Conservation (phyloP, 2,329 filamentous ascomycete species). For the Epichloe sibirici region DNA sequence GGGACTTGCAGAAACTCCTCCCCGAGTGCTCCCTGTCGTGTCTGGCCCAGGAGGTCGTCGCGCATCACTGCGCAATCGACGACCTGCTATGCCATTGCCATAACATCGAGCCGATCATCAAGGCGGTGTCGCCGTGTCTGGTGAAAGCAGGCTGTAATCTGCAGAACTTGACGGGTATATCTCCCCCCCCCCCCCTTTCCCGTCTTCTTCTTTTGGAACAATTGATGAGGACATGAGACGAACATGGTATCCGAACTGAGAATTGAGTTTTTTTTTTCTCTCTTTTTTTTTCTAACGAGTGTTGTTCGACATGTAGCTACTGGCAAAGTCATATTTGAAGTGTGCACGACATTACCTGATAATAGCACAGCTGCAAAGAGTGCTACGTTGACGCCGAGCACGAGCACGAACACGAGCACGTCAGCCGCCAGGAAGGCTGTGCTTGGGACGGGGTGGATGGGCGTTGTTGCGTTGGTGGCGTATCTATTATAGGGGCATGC, state of each 20-base stretch:
- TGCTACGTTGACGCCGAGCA: not conserved
- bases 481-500: not conserved
- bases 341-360: slow-evolving; percentile 2
- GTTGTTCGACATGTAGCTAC: not conserved
- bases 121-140: slow-evolving; percentile 23
- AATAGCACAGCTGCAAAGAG: not conserved
- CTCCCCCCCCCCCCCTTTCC: not conserved
- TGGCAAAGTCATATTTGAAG: slow-evolving; percentile 1
- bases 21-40: slow-evolving; percentile 28
- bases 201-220: not conserved
- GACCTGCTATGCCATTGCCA: slow-evolving; percentile 28
- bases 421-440: not conserved
- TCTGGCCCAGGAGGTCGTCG: slow-evolving; percentile 18
- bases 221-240: not conserved
- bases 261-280: not conserved
- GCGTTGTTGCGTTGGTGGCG: not conserved
- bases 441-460: not conserved
- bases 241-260: too few species aligned
- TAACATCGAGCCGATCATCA: slow-evolving; percentile 22
- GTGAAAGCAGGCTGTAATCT: slow-evolving; percentile 20
- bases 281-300: not conserved
- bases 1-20: slow-evolving; percentile 14
- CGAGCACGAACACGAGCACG: not conserved
- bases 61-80: slow-evolving; percentile 20
- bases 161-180: slow-evolving; percentile 23